phyloP scores from a whole-genome alignment of 2,329 filamentous ascomycete genomes.

The Tolypocladium endophyticum region DNA sequence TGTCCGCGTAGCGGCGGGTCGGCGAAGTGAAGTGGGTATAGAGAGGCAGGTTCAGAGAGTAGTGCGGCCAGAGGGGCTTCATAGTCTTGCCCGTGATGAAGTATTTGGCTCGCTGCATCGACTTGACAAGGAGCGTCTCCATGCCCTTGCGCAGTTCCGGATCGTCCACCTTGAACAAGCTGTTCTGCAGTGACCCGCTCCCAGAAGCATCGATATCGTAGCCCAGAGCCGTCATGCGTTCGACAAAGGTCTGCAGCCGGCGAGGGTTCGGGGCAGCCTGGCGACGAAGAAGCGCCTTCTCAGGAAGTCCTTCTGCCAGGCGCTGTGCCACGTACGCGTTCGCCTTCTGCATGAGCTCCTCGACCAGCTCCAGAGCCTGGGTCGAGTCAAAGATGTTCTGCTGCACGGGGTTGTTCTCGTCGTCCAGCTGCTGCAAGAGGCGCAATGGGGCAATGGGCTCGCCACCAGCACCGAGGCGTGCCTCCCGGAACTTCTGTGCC shows the following conservation, averaged over 20 bases:
- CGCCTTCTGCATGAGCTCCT: slow-evolving; percentile 89
- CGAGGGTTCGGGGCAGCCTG: slow-evolving; percentile 79
- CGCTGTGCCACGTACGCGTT: slow-evolving; percentile 85
- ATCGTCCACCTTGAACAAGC: slow-evolving; percentile 87
- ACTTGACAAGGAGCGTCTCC: slow-evolving; percentile 91
- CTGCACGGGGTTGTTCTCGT: slow-evolving; percentile 95
- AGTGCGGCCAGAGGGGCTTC: slow-evolving; percentile 75
- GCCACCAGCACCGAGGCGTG: slow-evolving; percentile 69
- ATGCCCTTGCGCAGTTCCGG: slow-evolving; percentile 88
- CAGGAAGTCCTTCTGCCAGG: slow-evolving; percentile 66
- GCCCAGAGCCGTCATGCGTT: slow-evolving; percentile 85
- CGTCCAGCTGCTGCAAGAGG: slow-evolving; percentile 85
- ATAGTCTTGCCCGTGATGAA: slow-evolving; percentile 72
- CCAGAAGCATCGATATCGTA: slow-evolving; percentile 83
- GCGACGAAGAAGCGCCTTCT: slow-evolving; percentile 85
- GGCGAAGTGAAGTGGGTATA: slow-evolving; percentile 98
- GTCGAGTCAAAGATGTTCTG: slow-evolving; percentile 93
- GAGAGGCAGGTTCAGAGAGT: slow-evolving; percentile 80
- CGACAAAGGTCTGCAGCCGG: slow-evolving; percentile 79
- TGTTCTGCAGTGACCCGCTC: slow-evolving; percentile 87
- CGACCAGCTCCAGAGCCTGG: slow-evolving; percentile 80
- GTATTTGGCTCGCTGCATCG: slow-evolving; percentile 95
- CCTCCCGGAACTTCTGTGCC: slow-evolving; percentile 82
- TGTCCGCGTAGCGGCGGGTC: slow-evolving; percentile 86
- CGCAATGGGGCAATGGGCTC: slow-evolving; percentile 77